phyloP scores from a whole-genome alignment of 768 basidiomycete species.

The Fibroporia radiculosa region DNA sequence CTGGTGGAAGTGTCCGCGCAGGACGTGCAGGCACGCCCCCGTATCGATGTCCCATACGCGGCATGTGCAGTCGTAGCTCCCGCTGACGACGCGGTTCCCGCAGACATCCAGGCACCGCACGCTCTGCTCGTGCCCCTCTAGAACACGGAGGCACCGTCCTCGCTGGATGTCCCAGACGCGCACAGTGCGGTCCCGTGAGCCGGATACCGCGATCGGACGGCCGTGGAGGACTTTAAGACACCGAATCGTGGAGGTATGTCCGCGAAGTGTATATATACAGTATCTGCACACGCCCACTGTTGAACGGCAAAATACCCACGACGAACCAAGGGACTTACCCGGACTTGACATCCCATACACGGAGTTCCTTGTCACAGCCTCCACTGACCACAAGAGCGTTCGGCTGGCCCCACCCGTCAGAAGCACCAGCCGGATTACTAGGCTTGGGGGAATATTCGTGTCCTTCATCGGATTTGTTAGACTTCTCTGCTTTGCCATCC shows the following conservation, averaged over 20 bases:
- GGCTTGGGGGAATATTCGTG: conserved; percentile 8
- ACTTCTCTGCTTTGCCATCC: neutral
- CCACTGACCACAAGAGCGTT: conserved; percentile 81
- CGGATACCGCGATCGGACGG: conserved; percentile 83
- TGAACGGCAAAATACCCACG: neutral
- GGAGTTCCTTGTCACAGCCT: conserved; percentile 86
- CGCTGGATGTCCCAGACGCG: conserved; percentile 91
- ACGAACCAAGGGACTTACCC: conserved; percentile 47
- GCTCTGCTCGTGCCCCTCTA: conserved; percentile 72
- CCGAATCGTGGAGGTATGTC: conserved; percentile 87
- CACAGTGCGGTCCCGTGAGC: conserved; percentile 79
- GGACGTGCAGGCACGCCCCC: conserved; percentile 76
- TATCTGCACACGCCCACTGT: conserved; percentile 25
- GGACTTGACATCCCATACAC: conserved; percentile 85
- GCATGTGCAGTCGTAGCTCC: conserved; percentile 88
- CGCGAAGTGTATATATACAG: conserved; percentile 72
- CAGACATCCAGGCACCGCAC: conserved; percentile 87
- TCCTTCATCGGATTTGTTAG: neutral
- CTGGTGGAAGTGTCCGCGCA: conserved; percentile 79
- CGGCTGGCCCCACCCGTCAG: conserved; percentile 86
- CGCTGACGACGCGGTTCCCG: conserved; percentile 79
- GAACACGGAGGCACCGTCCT: conserved; percentile 55
- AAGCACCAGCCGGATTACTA: conserved; percentile 23
- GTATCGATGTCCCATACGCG: conserved; percentile 91
- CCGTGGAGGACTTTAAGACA: conserved; percentile 85